phyloP scores from a whole-genome alignment of 805 yeast species.

The Candida wancherniae region DNA sequence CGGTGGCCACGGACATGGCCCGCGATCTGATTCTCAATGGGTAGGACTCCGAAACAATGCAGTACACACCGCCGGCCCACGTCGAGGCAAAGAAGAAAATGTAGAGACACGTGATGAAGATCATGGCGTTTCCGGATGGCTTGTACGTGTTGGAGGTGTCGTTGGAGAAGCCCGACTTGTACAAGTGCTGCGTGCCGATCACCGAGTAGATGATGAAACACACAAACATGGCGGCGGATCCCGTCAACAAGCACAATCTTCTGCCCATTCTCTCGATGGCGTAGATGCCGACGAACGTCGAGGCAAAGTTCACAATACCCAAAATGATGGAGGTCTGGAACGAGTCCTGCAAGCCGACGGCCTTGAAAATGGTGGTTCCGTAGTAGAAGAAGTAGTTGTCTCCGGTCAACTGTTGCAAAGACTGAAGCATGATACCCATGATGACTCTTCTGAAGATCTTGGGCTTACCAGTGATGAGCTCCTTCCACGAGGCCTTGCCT shows the following conservation, averaged over 20 bases:
- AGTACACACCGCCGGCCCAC: constrained; percentile 68
- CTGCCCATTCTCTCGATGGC: constrained; percentile 52
- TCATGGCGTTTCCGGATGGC: constrained; percentile 58
- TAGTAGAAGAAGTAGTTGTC: constrained; percentile 60
- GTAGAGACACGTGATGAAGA: constrained; percentile 58
- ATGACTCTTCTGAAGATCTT: constrained; percentile 51
- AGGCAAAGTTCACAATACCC: constrained; percentile 50
- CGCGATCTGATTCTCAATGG: constrained; percentile 60
- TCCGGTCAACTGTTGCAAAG: constrained; percentile 54
- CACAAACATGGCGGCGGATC: constrained; percentile 48
- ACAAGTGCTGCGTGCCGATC: constrained; percentile 49
- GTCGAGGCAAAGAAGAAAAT: constrained; percentile 64
- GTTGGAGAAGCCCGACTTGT: constrained; percentile 33
- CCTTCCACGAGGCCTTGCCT: constrained; percentile 64
- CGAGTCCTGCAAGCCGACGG: constrained; percentile 49
- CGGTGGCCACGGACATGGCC: constrained; percentile 61
- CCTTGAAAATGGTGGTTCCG: constrained; percentile 50
- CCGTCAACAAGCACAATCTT: constrained; percentile 44
- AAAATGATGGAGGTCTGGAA: constrained; percentile 49
- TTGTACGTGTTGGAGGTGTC: constrained; percentile 29
- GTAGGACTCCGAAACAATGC: constrained; percentile 61
- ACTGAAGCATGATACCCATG: constrained; percentile 47
- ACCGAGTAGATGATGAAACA: constrained; percentile 56
- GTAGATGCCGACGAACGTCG: constrained; percentile 48
- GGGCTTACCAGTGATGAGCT: constrained; percentile 59